Evolutionary conservation across 129 eudicot species (phyloP), one percentile per base, ranked within the genome.

Genomic region (Flaveria sonorensis): DNA sequence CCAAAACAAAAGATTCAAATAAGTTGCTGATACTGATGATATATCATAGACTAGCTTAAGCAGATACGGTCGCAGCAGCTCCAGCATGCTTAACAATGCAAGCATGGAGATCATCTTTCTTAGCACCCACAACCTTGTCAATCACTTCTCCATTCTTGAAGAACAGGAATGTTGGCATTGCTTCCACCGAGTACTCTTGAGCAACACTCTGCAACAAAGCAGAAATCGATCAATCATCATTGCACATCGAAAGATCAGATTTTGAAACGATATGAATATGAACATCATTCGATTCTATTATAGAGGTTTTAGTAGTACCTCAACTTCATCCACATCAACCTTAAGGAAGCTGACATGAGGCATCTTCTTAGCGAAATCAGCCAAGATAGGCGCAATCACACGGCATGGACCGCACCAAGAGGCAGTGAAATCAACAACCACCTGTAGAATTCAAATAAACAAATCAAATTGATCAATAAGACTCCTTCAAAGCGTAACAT

Each of bases 101-200:
- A 26, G 73, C 70, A 16, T 13, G 82, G 79, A 91, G 83, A 8
- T 77, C 83, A 0, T 94, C 93, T 81, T 87, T 91, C 75, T 70
- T 81, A 0, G 97, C 93, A 72, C 98, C 98, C 40, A 87, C 90
- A 72, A 94, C 73, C 85, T 79, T 94, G 23, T 89, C 93, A 73
- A 94, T 75, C 43, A 20, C 70, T 62, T 72, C 71, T 40, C 90
- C 97, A 2, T 86, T 84, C 76, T 91, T 94, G 36, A 91, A 10
- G 79, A 89, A 86, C 79, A 89, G 10, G 79, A 94, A 94, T 2
- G 97, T 91, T 3, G 98, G 98, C 96, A 94, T 94, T 6, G 97
- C 96, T 75, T 86, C 93, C 43, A 94, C 85, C 0, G 70, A 39
- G 67, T 72, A 84, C 51, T 94, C 83, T 63, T 76, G 48, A 62